These are phyloP conservation scores for Pleurotus pulmonarius DNA, from an alignment of 768 basidiomycete genomes.

Conservation along the genomic window DNA sequence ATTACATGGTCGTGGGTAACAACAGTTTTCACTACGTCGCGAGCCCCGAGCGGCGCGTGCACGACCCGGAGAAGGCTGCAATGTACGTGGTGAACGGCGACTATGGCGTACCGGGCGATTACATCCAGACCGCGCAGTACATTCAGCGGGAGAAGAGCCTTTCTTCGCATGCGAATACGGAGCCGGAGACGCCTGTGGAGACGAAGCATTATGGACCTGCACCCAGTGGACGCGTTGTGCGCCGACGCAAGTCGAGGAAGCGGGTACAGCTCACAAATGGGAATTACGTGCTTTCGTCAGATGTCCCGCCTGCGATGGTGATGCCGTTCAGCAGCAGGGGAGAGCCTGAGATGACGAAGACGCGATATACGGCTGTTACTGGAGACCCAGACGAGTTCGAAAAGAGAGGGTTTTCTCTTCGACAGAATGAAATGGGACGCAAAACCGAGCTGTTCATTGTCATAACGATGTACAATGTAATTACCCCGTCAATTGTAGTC, in stretches of 20 bases:
- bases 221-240: conserved; percentile 70
- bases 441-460: conserved; percentile 91
- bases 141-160: conserved; percentile 39
- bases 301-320: conserved; percentile 81
- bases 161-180: conserved; percentile 31
- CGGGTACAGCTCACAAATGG: conserved; percentile 83
- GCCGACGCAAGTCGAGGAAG: conserved; percentile 75
- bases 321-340: conserved; percentile 55
- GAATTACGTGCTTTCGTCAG: conserved; percentile 81
- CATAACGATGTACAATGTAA: conserved; percentile 95
- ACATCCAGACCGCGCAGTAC: conserved; percentile 34
- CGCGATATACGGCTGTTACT: conserved; percentile 85
- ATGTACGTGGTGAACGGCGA: conserved; percentile 14
- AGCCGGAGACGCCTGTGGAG: conserved; percentile 52
- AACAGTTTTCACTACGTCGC: conserved; percentile 56
- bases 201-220: conserved; percentile 88
- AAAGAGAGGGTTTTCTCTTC: conserved; percentile 74
- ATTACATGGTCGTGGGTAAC: conserved; percentile 56
- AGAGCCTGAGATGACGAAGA: conserved; percentile 68
- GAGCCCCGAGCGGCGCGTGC: conserved; percentile 19
- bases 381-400: conserved; percentile 94
- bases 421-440: conserved; percentile 77
- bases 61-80: conserved; percentile 39
- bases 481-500: conserved; percentile 4
- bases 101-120: conserved; percentile 17